Evolutionary conservation across 2,329 filamentous ascomycete species (phyloP).

Genomic region (Pyrenochaeta sp.): DNA sequence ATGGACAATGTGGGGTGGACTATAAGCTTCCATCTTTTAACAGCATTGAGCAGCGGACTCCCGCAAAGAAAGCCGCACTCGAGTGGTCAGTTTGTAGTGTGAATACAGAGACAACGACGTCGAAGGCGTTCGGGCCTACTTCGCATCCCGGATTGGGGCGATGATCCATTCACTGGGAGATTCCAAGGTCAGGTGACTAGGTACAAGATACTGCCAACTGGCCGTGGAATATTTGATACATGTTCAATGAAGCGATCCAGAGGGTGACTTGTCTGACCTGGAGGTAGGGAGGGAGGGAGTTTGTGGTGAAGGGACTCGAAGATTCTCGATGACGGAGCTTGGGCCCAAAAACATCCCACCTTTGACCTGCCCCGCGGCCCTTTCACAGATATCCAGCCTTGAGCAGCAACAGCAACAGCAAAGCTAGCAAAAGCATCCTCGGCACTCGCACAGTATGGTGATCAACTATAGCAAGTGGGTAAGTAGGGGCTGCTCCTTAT

Average conservation of each 20-base stretch:
- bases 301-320: conserved; percentile 30
- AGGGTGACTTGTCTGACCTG: not conserved
- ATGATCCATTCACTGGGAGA: not conserved
- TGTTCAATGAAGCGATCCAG: too few species aligned
- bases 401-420: conserved; percentile 4
- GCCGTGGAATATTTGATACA: too few species aligned
- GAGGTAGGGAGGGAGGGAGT: not conserved
- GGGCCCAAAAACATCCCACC: conserved; percentile 24
- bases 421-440: too few species aligned
- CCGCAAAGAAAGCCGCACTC: not conserved
- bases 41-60: not conserved
- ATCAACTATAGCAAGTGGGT: conserved; percentile 79
- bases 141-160: too few species aligned
- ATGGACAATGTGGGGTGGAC: not conserved
- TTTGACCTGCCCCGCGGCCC: conserved; percentile 21
- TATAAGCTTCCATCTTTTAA: not conserved
- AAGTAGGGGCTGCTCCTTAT: conserved; percentile 27
- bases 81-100: not conserved
- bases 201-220: too few species aligned
- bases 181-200: too few species aligned
- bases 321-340: conserved; percentile 26
- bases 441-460: conserved; percentile 55
- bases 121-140: not conserved
- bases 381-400: conserved; percentile 16
- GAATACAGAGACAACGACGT: not conserved